Base-by-base conservation (phyloP, 805 yeast genomes). In the Hanseniaspora lachancei region DNA sequence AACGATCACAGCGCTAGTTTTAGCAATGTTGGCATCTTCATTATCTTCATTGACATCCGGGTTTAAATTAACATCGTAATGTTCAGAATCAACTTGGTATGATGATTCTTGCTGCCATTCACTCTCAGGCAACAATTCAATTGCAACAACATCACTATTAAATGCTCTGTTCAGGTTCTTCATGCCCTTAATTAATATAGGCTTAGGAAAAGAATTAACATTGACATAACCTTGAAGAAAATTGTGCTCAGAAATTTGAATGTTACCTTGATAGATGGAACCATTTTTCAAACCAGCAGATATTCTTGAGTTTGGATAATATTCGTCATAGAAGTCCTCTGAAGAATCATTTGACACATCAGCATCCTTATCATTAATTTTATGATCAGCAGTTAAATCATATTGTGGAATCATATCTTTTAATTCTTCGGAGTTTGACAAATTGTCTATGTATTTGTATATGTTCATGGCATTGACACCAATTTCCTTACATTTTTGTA, bases 251-350 rank as follows among this genome's bases (percentile, higher is more conserved):
- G 91, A 86, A 18, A 89, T 80, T 61, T 80, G 79, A 62, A 93
- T 76, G 32, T 75, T 75, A 35, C 98, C 98, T 69, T 88, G 96
- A 66, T 84, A 85, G 47, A 93, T 71, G 13, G 91, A 81, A 23
- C 96, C 96, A 62, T 81, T 85, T 64, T 84, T 85, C 59, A 91
- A 68, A 47, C 98, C 98, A 50, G 95, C 97, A 78, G 88, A 80
- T 15, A 89, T 74, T 70, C 95, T 77, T 0, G 97, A 79, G 46
- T 81, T 79, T 5, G 89, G 69, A 66, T 85, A 87, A 65, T 88
- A 87, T 54, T 85, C 89, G 0, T 85, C 84, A 64, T 81, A 93
- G 32, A 77, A 71, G 16, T 58, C 61, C 2, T 58, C 57, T 47
- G 63, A 64, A 6, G 62, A 63, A 32, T 58, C 55, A 12, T 64